Evolutionary conservation across 192 early-diverging fungal genomes (phyloP).

Genomic region (Entomortierella lignicola): DNA sequence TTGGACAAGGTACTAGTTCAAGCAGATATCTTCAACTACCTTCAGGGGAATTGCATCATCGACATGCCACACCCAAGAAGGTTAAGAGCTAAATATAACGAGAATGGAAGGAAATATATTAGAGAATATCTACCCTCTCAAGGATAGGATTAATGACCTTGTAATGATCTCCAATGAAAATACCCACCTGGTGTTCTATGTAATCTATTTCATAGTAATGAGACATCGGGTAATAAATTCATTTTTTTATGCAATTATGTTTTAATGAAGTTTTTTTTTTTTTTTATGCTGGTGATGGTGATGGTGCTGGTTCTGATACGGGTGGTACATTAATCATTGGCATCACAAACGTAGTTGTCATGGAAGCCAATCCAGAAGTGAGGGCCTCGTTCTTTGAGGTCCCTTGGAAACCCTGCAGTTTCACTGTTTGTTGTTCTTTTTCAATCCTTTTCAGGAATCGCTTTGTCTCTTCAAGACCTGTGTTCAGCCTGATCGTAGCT

Average conservation of each 20-base stretch:
- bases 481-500: conserved; percentile 13
- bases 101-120: neutral
- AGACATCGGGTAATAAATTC: too few species aligned
- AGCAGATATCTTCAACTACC: conserved; percentile 11
- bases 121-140: too few species aligned
- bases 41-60: conserved; percentile 10
- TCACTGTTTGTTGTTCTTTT: neutral
- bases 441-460: conserved; percentile 9
- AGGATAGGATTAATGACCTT: too few species aligned
- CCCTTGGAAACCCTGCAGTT: conserved; percentile 20
- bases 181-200: too few species aligned
- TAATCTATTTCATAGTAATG: too few species aligned
- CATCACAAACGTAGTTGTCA: conserved; percentile 11
- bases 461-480: conserved; percentile 9
- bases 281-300: neutral
- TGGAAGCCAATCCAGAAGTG: conserved; percentile 5
- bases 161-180: too few species aligned
- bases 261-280: neutral
- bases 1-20: neutral
- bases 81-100: conserved; percentile 4
- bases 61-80: conserved; percentile 31
- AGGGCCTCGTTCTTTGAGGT: conserved; percentile 33
- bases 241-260: too few species aligned
- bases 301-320: neutral
- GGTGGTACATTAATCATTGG: neutral